Base-by-base conservation (phyloP, 2,329 filamentous ascomycete species). In the Pezizomycotina sp. region DNA sequence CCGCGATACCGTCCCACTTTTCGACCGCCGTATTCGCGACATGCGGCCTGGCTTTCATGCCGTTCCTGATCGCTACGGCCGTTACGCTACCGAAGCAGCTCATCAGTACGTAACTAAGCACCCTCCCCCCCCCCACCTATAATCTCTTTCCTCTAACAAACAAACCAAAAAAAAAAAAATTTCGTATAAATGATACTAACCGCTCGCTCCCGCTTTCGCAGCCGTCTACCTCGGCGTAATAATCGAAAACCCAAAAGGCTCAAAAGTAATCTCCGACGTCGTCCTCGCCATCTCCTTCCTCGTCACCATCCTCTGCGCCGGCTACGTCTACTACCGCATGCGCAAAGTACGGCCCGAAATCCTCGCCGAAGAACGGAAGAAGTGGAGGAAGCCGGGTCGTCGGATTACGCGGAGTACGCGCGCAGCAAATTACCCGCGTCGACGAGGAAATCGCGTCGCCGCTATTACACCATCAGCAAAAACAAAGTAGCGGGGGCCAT, bases 1-100 rank as follows among this genome's bases (percentile, higher is more conserved):
- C 58, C 27, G 51, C 58, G 16, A 56, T 61, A 22, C 58, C 59
- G 7, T 58, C 58, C 9, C 59, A 61, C 43, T 56, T 61, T 45
- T 58, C 56, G 3, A 61, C 59, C 3, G 59, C 59, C 9, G 57
- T 61, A 20, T 61, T 61, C 42, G 57, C 59, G 9, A 60, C 58
- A 14, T 60, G 58, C 49, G 56, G 58, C 36, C 56, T 61, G 28
- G 56, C 53, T 33, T 61, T 61, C 48, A 60, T 57, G 56, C 48
- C 54, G 41, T 61, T 60, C 36, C 49, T 55, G 38, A 41, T 61
- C 37, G 56, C 59, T 3, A 61, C 58, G 5, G 55, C 59, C 46
- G 40, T 61, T 32, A 58, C 57, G 10, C 51, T 62, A 1, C 58
- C 59, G 2, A 61, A 61, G 43, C 58, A 61, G 44, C 55, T 61